Base-by-base conservation (phyloP, 805 yeast species). In the Saturnispora hagleri region DNA sequence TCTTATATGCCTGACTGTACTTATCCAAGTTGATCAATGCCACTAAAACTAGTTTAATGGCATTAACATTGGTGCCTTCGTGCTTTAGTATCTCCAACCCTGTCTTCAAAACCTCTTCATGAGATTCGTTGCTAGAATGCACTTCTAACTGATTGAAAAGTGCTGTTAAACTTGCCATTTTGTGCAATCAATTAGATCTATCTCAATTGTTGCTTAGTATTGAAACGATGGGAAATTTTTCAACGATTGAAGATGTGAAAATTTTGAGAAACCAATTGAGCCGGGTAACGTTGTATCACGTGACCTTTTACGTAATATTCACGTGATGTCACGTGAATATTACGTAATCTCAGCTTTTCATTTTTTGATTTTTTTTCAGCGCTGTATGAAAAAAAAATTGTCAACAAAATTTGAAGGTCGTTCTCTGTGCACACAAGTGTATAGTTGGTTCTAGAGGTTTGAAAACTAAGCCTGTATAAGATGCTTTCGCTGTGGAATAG, bases 1-100 rank as follows among this genome's bases (percentile, higher is more conserved):
- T 38, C 50, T 72, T 68, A 18, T 65, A 57, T 0, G 86, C 88
- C 47, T 69, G 67, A 41, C 62, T 63, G 64, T 78, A 83, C 55
- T 71, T 70, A 62, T 84, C 89, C 52, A 77, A 65, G 58, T 80
- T 79, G 62, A 81, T 80, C 61, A 81, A 69, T 4, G 88, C 78
- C 12, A 79, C 77, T 35, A 82, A 62, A 60, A 81, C 77, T 36
- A 70, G 65, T 44, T 60, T 66, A 42, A 65, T 57, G 4, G 75
- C 72, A 2, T 54, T 53, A 13, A 55, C 43, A 51, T 68, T 69
- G 9, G 59, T 46, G 3, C 67, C 60, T 36, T 65, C 60, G 40
- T 55, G 56, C 20, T 58, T 55, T 43, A 73, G 61, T 31, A 62
- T 61, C 26, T 56, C 54, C 44, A 58, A 55, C 1, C 70, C 70